phyloP scores from a whole-genome alignment of 768 basidiomycete species.

The Suillus sp. region DNA sequence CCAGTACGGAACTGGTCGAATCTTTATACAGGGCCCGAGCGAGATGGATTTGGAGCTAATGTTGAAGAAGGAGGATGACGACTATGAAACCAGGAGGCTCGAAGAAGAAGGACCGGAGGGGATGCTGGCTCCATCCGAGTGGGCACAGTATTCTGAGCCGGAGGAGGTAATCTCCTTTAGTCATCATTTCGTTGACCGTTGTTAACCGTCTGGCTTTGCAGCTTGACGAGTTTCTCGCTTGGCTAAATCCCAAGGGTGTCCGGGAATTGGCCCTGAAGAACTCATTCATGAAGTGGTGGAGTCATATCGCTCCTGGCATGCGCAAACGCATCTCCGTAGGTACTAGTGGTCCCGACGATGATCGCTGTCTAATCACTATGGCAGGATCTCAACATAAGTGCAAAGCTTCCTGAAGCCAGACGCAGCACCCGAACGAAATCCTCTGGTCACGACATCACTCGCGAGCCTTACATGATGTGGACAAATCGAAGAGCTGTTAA shows the following conservation, averaged over 20 bases:
- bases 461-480: conserved; percentile 90
- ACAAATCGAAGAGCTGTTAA: conserved; percentile 73
- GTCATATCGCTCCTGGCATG: conserved; percentile 78
- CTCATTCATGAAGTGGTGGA: conserved; percentile 79
- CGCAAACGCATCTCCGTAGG: conserved; percentile 74
- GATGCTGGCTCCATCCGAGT: conserved; percentile 73
- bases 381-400: conserved; percentile 69
- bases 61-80: conserved; percentile 53
- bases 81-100: conserved; percentile 57
- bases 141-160: conserved; percentile 86
- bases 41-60: conserved; percentile 78
- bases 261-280: conserved; percentile 84
- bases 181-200: neutral
- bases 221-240: conserved; percentile 82
- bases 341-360: conserved; percentile 18
- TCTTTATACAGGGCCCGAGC: conserved; percentile 93
- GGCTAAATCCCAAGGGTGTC: conserved; percentile 91
- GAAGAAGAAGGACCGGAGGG: conserved; percentile 84
- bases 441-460: conserved; percentile 60
- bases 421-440: conserved; percentile 73
- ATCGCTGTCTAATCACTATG: conserved; percentile 17
- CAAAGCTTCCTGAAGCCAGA: conserved; percentile 77
- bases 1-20: conserved; percentile 83
- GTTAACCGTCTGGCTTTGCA: conserved; percentile 35
- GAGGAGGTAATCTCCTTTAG: conserved; percentile 65